Base-by-base conservation (phyloP, 305 asterid species). In the Caryopteris hybrid region DNA sequence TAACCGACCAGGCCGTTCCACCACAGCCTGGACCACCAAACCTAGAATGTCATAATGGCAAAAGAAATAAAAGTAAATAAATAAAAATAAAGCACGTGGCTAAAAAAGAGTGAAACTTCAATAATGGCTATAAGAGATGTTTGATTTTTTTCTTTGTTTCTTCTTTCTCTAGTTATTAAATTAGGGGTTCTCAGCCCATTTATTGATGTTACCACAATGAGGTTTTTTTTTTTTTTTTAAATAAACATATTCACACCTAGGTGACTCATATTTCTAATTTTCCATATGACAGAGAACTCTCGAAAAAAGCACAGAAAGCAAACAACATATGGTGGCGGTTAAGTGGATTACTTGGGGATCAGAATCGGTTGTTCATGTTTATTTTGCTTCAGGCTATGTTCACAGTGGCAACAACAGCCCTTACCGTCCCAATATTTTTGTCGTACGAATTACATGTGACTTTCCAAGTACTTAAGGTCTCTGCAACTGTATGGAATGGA, bases 321-420 rank as follows among this genome's bases (percentile, higher is more conserved):
- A 91, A 91, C 81, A 94, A 89, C 66, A 0, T 85, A 47, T 94
- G 98, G 98, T 94, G 99, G 99, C 95, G 98, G 33, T 59, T 94
- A 66, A 94, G 98, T 13, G 98, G 98, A 51, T 58, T 91, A 74
- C 96, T 94, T 0, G 99, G 99, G 47, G 98, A 91, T 61, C 88
- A 87, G 60, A 94, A 94, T 53, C 98, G 99, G 2, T 42, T 88
- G 86, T 84, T 94, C 16, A 94, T 91, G 99, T 94, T 83, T 72
- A 94, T 88, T 57, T 70, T 91, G 59, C 86, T 94, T 29, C 98
- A 94, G 77, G 98, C 88, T 11, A 60, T 88, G 54, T 94, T 94
- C 83, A 91, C 97, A 0, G 82, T 89, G 75, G 96, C 98, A 56
- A 91, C 99, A 0, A 89, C 75, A 10, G 98, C 97, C 0, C 93